Evolutionary conservation across 495 filamentous ascomycete genomes (phyloP), one percentile per base, ranked within the genome.

Genomic region (Xylaria telfairii): DNA sequence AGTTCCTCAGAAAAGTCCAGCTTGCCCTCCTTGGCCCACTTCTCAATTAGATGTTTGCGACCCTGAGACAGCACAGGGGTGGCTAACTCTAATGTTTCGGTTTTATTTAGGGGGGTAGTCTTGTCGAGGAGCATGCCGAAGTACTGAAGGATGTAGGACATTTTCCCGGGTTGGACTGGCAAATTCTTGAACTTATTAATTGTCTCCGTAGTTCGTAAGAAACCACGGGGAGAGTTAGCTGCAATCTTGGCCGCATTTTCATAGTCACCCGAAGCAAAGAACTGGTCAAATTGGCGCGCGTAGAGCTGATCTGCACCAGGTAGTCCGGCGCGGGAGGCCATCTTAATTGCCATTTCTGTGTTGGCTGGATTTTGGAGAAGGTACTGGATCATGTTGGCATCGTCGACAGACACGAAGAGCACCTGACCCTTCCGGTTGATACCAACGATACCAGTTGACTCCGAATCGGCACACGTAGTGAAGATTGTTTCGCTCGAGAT

Each of bases 401-500:
- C 96, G 77, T 98, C 94, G 61, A 98, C 90, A 70, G 90, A 93
- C 67, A 98, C 95, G 57, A 94, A 91, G 74, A 99, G 85, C 49
- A 99, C 95, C 81, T 98, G 96, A 51, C 96, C 96, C 83, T 97
- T 97, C 67, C 96, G 89, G 80, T 99, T 99, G 68, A 99, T 93
- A 65, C 94, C 94, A n/a, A 97, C 87, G 70, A 98, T 90, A 74
- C 96, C 96, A 67, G 88, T 88, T 30, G 92, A 93, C 1, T 94
- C 90, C n/a, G 86, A 87, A 77, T 98, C 95, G 17, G 90, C 82
- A 6, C 94, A 90, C 15, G 94, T 97, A 19, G 94, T 95, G 83
- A 99, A 99, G 77, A 99, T 98, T 0, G 96, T 99, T 78, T 99
- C 96, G 83, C 94, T 96, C 26, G 96, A 99, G 76, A 99, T 99